Evolutionary conservation across 148 eudicot genomes (phyloP).

Genomic region (Amaranthus palmeri): DNA sequence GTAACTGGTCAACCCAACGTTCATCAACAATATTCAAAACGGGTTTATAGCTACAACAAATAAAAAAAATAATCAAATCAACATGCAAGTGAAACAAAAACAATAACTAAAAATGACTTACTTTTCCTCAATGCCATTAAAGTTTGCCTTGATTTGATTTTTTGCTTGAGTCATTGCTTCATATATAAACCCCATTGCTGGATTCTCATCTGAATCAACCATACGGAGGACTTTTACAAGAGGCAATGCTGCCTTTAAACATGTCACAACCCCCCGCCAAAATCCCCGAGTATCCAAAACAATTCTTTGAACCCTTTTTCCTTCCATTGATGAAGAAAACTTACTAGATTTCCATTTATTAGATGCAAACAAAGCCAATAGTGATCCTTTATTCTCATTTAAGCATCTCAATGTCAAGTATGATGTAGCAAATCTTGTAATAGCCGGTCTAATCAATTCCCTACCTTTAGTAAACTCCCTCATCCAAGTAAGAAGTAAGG

Average conservation of each 20-base stretch:
- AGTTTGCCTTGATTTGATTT: background rate
- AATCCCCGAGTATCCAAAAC: background rate
- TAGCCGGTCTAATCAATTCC: background rate
- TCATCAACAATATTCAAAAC: background rate
- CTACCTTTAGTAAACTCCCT: background rate
- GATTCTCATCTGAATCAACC: background rate
- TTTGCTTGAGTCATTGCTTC: background rate
- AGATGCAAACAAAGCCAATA: background rate
- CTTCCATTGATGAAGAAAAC: background rate
- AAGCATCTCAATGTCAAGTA: background rate
- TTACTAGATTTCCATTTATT: background rate
- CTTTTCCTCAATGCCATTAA: background rate
- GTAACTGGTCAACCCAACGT: slow-evolving; percentile 1
- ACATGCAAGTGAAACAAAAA: background rate
- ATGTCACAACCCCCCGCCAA: background rate
- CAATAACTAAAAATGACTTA: background rate
- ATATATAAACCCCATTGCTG: background rate
- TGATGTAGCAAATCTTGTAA: background rate
- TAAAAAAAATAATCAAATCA: background rate
- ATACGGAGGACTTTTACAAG: background rate
- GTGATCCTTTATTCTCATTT: background rate
- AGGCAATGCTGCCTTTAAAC: background rate
- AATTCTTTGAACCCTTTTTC: background rate
- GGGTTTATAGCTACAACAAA: background rate
- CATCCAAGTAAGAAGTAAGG: background rate